These are phyloP conservation scores for Beauveria brongniartii DNA, from an alignment of 2,329 filamentous ascomycete species.

Conservation along the genomic window DNA sequence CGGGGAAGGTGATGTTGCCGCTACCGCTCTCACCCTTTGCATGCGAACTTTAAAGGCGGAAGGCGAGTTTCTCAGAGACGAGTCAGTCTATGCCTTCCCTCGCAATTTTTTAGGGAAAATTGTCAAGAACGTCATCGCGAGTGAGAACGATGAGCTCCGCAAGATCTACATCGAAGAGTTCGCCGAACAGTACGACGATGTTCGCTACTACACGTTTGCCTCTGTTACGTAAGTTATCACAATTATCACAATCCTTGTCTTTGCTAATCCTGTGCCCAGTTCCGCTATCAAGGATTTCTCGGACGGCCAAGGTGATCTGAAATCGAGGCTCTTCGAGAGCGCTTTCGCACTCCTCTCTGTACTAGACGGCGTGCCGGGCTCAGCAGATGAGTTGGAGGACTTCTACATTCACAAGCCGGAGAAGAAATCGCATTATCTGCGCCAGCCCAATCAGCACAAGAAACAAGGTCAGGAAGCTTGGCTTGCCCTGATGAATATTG, in stretches of 20 bases:
- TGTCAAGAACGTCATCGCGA: slow-evolving; percentile 52
- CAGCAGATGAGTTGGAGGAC: slow-evolving; percentile 56
- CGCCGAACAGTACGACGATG: slow-evolving; percentile 71
- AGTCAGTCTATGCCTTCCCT: slow-evolving; percentile 62
- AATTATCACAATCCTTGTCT: slow-evolving; percentile 19
- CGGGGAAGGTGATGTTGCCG: slow-evolving; percentile 52
- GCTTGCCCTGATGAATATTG: slow-evolving; percentile 65
- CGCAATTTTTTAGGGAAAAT: slow-evolving; percentile 57
- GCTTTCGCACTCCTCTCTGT: slow-evolving; percentile 55
- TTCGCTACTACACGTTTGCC: slow-evolving; percentile 75
- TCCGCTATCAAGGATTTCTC: slow-evolving; percentile 19
- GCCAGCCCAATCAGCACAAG: slow-evolving; percentile 63
- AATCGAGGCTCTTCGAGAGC: slow-evolving; percentile 40
- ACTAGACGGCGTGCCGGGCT: slow-evolving; percentile 63
- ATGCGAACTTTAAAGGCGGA: slow-evolving; percentile 84
- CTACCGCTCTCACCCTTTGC: slow-evolving; percentile 64
- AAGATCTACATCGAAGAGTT: slow-evolving; percentile 72
- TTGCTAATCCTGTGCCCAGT: slow-evolving; percentile 14
- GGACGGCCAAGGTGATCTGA: slow-evolving; percentile 13
- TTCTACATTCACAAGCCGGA: slow-evolving; percentile 59
- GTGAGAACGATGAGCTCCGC: slow-evolving; percentile 50
- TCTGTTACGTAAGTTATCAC: slow-evolving; percentile 54
- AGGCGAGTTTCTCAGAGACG: slow-evolving; percentile 51
- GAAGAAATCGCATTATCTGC: slow-evolving; percentile 59
- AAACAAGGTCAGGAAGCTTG: slow-evolving; percentile 79